phyloP scores from a whole-genome alignment of 1,284 basidiomycete genomes.

The Sporisorium scitamineum region DNA sequence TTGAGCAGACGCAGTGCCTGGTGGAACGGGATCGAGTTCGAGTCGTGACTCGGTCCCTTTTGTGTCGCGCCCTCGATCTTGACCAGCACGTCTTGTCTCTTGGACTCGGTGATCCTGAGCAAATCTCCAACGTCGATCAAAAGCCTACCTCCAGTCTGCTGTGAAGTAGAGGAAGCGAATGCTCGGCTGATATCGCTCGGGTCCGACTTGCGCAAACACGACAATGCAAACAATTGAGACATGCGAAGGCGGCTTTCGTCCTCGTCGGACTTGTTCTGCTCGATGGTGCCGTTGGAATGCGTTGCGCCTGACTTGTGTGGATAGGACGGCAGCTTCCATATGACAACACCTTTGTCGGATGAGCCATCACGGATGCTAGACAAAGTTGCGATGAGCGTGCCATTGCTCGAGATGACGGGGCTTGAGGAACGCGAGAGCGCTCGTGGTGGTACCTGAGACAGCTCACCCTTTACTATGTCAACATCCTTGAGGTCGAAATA shows the following conservation, averaged over 20 bases:
- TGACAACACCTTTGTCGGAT: slow-evolving; percentile 11
- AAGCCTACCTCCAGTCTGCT: slow-evolving; percentile 5
- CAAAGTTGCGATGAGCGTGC: slow-evolving; percentile 26
- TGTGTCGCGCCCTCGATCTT: slow-evolving; percentile 41
- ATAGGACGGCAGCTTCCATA: slow-evolving; percentile 29
- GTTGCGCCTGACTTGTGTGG: background rate
- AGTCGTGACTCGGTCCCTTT: slow-evolving; percentile 39
- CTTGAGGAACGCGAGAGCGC: slow-evolving; percentile 25
- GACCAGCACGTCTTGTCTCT: slow-evolving; percentile 38
- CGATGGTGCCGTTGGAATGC: background rate
- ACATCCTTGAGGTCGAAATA: slow-evolving; percentile 22
- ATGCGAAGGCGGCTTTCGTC: slow-evolving; percentile 1
- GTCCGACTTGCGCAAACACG: slow-evolving; percentile 36
- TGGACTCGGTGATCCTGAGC: slow-evolving; percentile 48
- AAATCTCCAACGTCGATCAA: slow-evolving; percentile 31
- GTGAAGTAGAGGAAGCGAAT: background rate
- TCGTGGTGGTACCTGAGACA: slow-evolving; percentile 15
- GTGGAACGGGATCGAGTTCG: slow-evolving; percentile 32
- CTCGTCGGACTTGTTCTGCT: background rate
- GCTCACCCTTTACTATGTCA: background rate
- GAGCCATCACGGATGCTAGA: slow-evolving; percentile 2
- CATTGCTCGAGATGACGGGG: slow-evolving; percentile 40
- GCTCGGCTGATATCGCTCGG: slow-evolving; percentile 31
- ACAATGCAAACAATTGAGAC: slow-evolving; percentile 21
- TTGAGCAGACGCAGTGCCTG: slow-evolving; percentile 46